A percentile compares a stretch with the other conserved stretches of the same genome.
Evolutionary conservation across 148 eudicot genomes (phyloP).

Genomic region (Rheum nobile): DNA sequence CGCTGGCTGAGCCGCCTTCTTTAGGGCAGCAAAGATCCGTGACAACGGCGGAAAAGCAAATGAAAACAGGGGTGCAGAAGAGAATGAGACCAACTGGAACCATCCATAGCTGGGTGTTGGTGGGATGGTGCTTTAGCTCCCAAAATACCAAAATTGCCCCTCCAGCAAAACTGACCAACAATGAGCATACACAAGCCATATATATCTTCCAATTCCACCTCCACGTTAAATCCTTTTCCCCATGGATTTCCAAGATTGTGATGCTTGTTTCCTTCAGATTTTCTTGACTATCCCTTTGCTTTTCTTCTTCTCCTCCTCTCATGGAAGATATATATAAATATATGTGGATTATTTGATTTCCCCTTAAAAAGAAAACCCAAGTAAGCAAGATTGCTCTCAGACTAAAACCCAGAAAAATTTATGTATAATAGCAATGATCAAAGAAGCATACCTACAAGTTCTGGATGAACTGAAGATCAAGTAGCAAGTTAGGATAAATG

Average conservation of each 20-base stretch:
- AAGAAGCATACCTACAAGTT: too few species aligned
- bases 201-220: slow-evolving; percentile 14
- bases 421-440: too few species aligned
- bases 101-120: slow-evolving; percentile 52
- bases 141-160: slow-evolving; percentile 44
- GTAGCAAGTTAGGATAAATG: too few species aligned
- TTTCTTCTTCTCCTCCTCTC: not conserved
- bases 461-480: too few species aligned
- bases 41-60: slow-evolving; percentile 22
- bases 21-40: slow-evolving; percentile 24
- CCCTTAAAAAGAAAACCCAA: not conserved
- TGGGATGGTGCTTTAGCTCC: slow-evolving; percentile 32
- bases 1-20: not conserved
- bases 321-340: not conserved
- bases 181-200: slow-evolving; percentile 16
- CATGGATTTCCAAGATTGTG: not conserved
- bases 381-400: not conserved
- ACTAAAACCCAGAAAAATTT: too few species aligned
- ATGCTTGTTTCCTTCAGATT: not conserved
- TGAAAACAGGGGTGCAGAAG: slow-evolving; percentile 35
- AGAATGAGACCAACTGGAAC: slow-evolving; percentile 48
- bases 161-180: slow-evolving; percentile 34
- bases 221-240: not conserved
- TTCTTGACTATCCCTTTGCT: too few species aligned
- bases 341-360: too few species aligned